These are phyloP conservation scores for Wickerhamiella sorbophila DNA, from an alignment of 805 yeast species.

Conservation along the genomic window DNA sequence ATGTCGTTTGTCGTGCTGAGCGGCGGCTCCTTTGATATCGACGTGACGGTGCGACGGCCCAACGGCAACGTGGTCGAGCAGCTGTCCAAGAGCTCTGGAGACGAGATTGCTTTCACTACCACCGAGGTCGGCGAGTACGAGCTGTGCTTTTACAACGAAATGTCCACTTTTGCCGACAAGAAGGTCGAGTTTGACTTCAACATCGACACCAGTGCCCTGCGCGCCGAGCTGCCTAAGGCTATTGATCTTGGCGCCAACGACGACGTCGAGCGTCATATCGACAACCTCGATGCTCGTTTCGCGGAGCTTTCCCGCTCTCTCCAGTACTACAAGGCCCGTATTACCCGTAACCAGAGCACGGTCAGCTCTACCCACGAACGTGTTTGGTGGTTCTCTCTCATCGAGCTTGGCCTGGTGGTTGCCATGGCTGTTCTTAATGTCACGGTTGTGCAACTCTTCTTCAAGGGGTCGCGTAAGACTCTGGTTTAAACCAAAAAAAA, in stretches of 20 bases:
- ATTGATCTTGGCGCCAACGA: conserved; percentile 20
- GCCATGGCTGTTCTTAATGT: conserved; percentile 69
- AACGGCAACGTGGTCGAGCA: conserved; percentile 36
- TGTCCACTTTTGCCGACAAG: conserved; percentile 71
- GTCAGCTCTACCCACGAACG: conserved; percentile 68
- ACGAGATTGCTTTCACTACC: conserved; percentile 62
- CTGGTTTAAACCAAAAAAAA: conserved; percentile 17
- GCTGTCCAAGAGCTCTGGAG: conserved; percentile 57
- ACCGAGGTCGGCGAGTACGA: conserved; percentile 64
- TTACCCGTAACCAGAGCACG: conserved; percentile 79
- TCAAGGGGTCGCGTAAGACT: conserved; percentile 33
- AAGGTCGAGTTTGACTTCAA: conserved; percentile 70
- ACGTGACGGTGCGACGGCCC: conserved; percentile 46
- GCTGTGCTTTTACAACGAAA: conserved; percentile 71
- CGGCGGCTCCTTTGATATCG: conserved; percentile 70
- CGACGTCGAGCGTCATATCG: conserved; percentile 22
- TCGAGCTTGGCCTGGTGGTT: conserved; percentile 59
- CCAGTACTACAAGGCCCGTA: conserved; percentile 80
- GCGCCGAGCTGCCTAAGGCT: conserved; percentile 44
- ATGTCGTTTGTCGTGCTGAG: conserved; percentile 74
- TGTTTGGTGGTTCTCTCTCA: conserved; percentile 59
- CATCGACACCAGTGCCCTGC: conserved; percentile 29
- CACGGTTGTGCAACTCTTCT: conserved; percentile 67
- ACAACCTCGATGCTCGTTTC: conserved; percentile 19
- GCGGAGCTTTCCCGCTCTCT: conserved; percentile 27